Base-by-base conservation (phyloP, 1,139 yeast species). In the Scheffersomyces insectosa region DNA sequence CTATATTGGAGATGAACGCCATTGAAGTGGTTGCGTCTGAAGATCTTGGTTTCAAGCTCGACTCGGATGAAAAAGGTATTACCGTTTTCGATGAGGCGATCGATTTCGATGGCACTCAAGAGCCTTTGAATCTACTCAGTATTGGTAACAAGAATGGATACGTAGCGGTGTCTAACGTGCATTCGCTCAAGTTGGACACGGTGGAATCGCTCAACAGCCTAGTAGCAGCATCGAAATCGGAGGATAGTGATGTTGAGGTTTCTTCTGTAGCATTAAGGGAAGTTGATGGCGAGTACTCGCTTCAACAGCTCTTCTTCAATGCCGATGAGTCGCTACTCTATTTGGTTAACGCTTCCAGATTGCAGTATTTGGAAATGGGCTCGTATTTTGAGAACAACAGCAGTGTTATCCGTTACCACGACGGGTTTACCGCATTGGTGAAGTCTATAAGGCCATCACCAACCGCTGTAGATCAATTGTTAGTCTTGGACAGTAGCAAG, bases 1-100 rank as follows among this genome's bases (percentile, higher is more conserved):
- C 8, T 6, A 8, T 20, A 20, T 5, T 7, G 8, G 25, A 20
- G 25, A 50, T 48, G 50, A 31, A 44, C 33, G 38, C 53, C 9
- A 43, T 62, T 15, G 62, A 56, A 28, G 73, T 69, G 54, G 42
- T 52, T 13, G 50, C 60, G 8, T 62, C 77, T 2, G 77, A 73
- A 50, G 69, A 66, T 51, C 60, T 70, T 42, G 77, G 77, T 27
- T 73, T 70, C 59, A 63, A 63, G 42, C 53, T 66, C 14, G 54
- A 59, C 36, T 56, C 62, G 3, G 50, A 47, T 3, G 60, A 55
- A 13, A 35, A 56, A 13, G 77, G 75, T 1, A 39, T 63, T 13
- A 44, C 47, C 10, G 46, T 70, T 4, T 68, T 72, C 40, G 60
- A 52, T n/a, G 40, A 47, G 5, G 56, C 63, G 4, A 45, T 72